Base-by-base conservation (phyloP, 768 basidiomycete genomes). In the Lactarius tabidus region DNA sequence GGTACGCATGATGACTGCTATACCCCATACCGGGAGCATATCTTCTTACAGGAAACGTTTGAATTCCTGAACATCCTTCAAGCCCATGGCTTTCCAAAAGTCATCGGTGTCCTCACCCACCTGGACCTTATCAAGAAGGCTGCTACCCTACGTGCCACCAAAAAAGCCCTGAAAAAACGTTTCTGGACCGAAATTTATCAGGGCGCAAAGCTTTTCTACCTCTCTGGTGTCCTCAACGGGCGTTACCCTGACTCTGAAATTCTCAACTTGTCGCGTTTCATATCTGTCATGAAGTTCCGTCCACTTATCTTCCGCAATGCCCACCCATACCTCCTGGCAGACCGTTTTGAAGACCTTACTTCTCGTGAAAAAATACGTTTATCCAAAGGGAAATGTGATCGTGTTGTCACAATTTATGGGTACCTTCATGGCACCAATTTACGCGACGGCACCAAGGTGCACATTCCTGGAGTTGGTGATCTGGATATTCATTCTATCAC, bases 121-220 rank as follows among this genome's bases (percentile, higher is more conserved):
- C 87, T 98, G 48, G 97, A 98, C 76, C 88, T 99, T 69, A 91
- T 99, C 70, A 97, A 97, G 81, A 95, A 94, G 73, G 83, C 89
- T 6, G 82, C 90, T 0, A 88, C 88, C 4, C 86, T 98, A 45
- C 90, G 89, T 63, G 85, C 86, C 57, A 94, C 93, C 60, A 99
- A 98, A 79, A 97, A 97, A 72, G 79, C 88, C 0, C 84, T 99
- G 43, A 99, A 99, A 77, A 97, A 93, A 73, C 91, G 97, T 12
- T 99, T 99, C 79, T 99, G 97, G 97, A 93, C 95, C 0, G 97
- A 99, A 76, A 98, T 99, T 15, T 98, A 98, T 75, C 91, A 95
- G 71, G 97, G 97, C 57, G 96, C 97, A 35, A 99, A 99, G 75
- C 86, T 99, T 9, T 98, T 98, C 78, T 98, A 97, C 75, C 87